These are phyloP conservation scores for Teratosphaeriaceae sp. DNA, from an alignment of 2,329 filamentous ascomycete species.

Conservation along the genomic window DNA sequence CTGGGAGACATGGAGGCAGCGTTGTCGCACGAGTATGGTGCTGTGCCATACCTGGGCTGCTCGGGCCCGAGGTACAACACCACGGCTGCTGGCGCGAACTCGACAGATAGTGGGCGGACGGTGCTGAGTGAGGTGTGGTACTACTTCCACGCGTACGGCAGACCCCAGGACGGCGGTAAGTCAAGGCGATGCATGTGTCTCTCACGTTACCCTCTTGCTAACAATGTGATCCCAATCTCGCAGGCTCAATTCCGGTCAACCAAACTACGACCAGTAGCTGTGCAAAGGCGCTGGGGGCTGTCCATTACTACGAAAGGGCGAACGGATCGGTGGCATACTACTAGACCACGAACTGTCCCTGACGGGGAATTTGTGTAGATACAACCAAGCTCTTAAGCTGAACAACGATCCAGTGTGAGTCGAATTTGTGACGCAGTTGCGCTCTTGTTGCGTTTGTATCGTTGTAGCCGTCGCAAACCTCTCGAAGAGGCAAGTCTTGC, in stretches of 20 bases:
- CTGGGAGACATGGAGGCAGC: conserved; percentile 47
- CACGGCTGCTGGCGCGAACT: conserved; percentile 48
- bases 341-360: neutral
- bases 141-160: conserved; percentile 54
- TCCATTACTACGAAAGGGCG: conserved; percentile 50
- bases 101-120: conserved; percentile 51
- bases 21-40: conserved; percentile 46
- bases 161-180: conserved; percentile 51
- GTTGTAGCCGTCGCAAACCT: neutral
- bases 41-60: conserved; percentile 56
- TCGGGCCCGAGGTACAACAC: conserved; percentile 54
- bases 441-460: neutral
- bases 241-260: conserved; percentile 43
- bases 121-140: conserved; percentile 60
- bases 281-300: conserved; percentile 46
- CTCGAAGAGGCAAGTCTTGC: neutral
- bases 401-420: no score
- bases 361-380: neutral
- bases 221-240: no score
- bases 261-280: conserved; percentile 49
- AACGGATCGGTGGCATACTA: conserved; percentile 3
- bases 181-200: no score
- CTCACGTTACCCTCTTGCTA: no score
- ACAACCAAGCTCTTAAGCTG: no score
- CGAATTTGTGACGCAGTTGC: no score